A percentile compares a stretch with the other conserved stretches of the same genome.
Evolutionary conservation across 371 early-diverging fungal species (phyloP).

Genomic region (Entomophthora muscae): DNA sequence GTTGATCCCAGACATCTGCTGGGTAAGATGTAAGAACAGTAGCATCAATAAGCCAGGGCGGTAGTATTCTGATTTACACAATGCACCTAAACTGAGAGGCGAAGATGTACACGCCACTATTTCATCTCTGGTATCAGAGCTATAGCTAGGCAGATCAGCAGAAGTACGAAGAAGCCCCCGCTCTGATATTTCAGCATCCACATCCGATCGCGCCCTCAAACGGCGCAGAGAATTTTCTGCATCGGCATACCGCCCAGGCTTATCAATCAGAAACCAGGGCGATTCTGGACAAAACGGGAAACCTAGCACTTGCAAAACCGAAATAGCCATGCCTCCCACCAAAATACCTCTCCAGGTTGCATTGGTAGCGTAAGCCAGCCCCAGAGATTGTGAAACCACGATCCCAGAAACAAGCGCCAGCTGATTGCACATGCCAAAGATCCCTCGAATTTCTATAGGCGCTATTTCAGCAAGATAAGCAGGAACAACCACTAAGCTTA

Average conservation of each 20-base stretch:
- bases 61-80: neutral
- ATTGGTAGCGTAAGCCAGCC: slow-evolving; percentile 33
- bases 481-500: slow-evolving; percentile 67
- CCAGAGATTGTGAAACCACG: slow-evolving; percentile 40
- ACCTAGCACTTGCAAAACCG: slow-evolving; percentile 36
- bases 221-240: slow-evolving; percentile 33
- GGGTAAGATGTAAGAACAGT: slow-evolving; percentile 27
- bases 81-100: neutral
- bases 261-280: slow-evolving; percentile 42
- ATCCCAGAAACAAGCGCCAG: slow-evolving; percentile 70
- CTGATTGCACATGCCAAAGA: slow-evolving; percentile 58
- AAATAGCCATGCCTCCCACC: slow-evolving; percentile 29
- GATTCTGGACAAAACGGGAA: slow-evolving; percentile 63
- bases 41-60: neutral
- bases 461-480: slow-evolving; percentile 75
- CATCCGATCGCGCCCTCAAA: slow-evolving; percentile 32
- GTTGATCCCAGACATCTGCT: slow-evolving; percentile 89
- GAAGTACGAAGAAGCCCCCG: slow-evolving; percentile 8
- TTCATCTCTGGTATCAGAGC: neutral
- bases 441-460: slow-evolving; percentile 49
- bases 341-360: slow-evolving; percentile 47
- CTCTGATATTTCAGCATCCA: slow-evolving; percentile 38
- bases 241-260: slow-evolving; percentile 24
- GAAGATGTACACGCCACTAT: neutral
- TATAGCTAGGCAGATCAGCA: neutral